Evolutionary conservation across 1,139 yeast species (phyloP).

Genomic region (Martiniozyma asiatica): DNA sequence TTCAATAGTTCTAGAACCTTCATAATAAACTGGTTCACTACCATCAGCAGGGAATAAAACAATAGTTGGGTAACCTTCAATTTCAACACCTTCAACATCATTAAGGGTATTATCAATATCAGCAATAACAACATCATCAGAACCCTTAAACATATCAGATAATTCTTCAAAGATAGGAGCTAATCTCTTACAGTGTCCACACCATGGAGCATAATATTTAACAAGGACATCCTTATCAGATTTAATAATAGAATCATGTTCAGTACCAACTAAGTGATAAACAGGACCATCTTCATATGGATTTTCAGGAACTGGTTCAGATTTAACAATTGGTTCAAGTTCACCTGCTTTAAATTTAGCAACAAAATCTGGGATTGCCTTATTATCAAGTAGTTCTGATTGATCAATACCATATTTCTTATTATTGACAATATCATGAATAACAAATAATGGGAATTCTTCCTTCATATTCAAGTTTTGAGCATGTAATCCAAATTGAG

Average conservation of each 20-base stretch:
- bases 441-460: constrained; percentile 81
- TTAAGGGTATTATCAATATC: constrained; percentile 82
- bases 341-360: constrained; percentile 52
- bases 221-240: constrained; percentile 82
- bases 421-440: constrained; percentile 60
- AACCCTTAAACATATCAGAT: constrained; percentile 51
- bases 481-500: constrained; percentile 78
- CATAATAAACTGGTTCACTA: constrained; percentile 56
- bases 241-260: constrained; percentile 57
- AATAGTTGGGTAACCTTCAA: constrained; percentile 89
- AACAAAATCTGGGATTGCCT: constrained; percentile 48
- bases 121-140: constrained; percentile 59
- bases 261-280: constrained; percentile 71
- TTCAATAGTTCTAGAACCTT: constrained; percentile 67
- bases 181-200: constrained; percentile 95
- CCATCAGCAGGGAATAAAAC: constrained; percentile 88
- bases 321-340: constrained; percentile 63
- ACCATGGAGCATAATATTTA: constrained; percentile 97
- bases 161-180: constrained; percentile 89
- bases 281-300: constrained; percentile 65
- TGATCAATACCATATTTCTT: constrained; percentile 59
- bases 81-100: constrained; percentile 64
- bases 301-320: constrained; percentile 83
- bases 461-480: constrained; percentile 76
- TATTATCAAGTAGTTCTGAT: constrained; percentile 24